phyloP scores from a whole-genome alignment of 2,329 filamentous ascomycete genomes.

The Alternaria sp. region DNA sequence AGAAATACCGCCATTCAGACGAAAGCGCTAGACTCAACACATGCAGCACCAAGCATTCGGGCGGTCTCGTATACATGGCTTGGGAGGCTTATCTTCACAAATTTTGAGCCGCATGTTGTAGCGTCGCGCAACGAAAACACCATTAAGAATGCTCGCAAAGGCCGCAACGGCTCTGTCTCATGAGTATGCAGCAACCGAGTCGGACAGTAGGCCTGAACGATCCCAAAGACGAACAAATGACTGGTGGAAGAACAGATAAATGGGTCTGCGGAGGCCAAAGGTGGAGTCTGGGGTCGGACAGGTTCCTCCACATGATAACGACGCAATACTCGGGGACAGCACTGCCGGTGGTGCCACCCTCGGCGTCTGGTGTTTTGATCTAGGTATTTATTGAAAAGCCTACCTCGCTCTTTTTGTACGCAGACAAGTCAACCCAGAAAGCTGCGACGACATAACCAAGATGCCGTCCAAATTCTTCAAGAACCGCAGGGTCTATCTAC shows the following conservation, averaged over 20 bases:
- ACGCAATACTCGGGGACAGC: neutral
- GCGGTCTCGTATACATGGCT: slow-evolving; percentile 2
- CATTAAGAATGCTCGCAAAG: neutral
- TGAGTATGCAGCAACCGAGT: neutral
- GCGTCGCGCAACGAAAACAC: neutral
- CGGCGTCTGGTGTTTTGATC: neutral
- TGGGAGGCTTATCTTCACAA: slow-evolving; percentile 5
- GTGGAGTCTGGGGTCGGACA: slow-evolving; percentile 14
- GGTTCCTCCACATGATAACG: slow-evolving; percentile 4
- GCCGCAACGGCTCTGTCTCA: neutral
- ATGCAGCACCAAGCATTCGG: slow-evolving; percentile 11
- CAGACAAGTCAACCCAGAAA: neutral
- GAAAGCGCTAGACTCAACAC: neutral
- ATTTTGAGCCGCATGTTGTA: neutral
- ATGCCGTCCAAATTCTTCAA: slow-evolving; percentile 15
- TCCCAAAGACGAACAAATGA: neutral
- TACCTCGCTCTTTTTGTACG: neutral
- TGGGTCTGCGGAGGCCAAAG: slow-evolving; percentile 5
- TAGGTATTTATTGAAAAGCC: slow-evolving; percentile 1
- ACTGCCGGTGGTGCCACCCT: slow-evolving; percentile 3
- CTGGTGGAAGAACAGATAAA: slow-evolving; percentile 12
- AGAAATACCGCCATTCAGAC: slow-evolving; percentile 12
- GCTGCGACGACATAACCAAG: slow-evolving; percentile 4
- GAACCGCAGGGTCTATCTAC: slow-evolving; percentile 12
- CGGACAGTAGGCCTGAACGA: neutral